A percentile compares a stretch with the other conserved stretches of the same genome.
Conservation (phyloP, 108 stramenopile species). For the Stephanodiscus triporus region DNA sequence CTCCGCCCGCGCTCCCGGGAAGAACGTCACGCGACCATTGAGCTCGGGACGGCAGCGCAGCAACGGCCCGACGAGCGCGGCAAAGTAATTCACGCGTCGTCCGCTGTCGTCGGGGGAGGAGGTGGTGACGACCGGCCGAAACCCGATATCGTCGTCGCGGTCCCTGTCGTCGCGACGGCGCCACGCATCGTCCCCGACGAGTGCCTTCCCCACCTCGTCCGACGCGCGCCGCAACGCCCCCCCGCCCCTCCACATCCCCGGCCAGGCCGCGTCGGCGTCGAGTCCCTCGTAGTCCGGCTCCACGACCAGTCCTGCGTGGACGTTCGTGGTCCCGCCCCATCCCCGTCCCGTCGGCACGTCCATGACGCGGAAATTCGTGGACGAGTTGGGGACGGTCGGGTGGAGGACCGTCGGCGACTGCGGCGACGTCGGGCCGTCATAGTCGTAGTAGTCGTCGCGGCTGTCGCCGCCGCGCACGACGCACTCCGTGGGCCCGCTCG, state of each 20-base stretch:
- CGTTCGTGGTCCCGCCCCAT: constrained; percentile 74
- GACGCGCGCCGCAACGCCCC: constrained; percentile 6
- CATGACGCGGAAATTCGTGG: constrained; percentile 40
- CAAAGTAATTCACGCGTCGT: constrained; percentile 64
- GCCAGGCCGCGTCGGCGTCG: constrained; percentile 65
- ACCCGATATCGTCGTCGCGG: not conserved
- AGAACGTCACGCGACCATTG: constrained; percentile 42
- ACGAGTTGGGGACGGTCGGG: constrained; percentile 33
- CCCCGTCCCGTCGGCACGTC: constrained; percentile 68
- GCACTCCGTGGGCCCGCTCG: no score
- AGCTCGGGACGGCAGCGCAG: constrained; percentile 52
- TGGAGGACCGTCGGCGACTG: constrained; percentile 41
- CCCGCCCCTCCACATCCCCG: constrained; percentile 54
- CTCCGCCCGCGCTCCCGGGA: constrained; percentile 55
- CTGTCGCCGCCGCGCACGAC: not conserved
- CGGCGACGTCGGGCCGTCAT: not conserved
- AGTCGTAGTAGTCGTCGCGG: not conserved
- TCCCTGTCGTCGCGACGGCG: not conserved
- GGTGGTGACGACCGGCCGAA: not conserved
- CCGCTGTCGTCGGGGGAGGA: not conserved
- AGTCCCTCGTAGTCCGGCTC: constrained; percentile 38
- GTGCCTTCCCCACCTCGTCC: constrained; percentile 11
- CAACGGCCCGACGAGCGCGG: constrained; percentile 61
- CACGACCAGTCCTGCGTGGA: constrained; percentile 67
- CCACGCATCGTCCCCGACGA: not conserved